phyloP scores from a whole-genome alignment of 495 filamentous ascomycete species.

The Hypoxylon crocopeplum region DNA sequence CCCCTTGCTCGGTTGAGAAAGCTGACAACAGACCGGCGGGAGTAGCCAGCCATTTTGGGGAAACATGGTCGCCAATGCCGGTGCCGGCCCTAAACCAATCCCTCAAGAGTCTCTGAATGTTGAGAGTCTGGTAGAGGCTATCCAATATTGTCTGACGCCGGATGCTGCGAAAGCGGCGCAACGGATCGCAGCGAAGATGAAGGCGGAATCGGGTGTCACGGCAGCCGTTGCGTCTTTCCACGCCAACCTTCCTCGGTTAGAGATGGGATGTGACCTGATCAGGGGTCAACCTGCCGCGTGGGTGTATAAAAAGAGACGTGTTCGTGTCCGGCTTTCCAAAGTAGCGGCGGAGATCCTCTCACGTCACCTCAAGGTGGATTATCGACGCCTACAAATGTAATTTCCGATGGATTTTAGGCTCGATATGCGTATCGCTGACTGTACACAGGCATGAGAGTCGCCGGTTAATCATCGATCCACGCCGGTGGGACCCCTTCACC shows the following conservation, averaged over 20 bases:
- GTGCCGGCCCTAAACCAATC: not conserved
- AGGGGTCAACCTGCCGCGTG: slow-evolving; percentile 43
- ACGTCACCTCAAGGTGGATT: not conserved
- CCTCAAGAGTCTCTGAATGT: not conserved
- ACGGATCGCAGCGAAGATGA: slow-evolving; percentile 50
- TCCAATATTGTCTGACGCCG: slow-evolving; percentile 31
- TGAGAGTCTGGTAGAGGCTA: not conserved
- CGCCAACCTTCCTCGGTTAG: slow-evolving; percentile 53
- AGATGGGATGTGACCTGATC: slow-evolving; percentile 56
- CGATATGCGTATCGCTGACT: not conserved
- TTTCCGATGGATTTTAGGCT: not conserved
- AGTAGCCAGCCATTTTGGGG: not conserved
- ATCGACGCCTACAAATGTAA: not conserved
- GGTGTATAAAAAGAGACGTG: not conserved
- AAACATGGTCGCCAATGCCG: not conserved
- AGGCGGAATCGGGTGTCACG: slow-evolving; percentile 31
- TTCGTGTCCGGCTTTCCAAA: not conserved
- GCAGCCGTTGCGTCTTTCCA: slow-evolving; percentile 22
- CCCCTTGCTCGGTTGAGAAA: not conserved
- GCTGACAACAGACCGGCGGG: not conserved
- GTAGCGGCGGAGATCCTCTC: not conserved
- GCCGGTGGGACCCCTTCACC: not conserved
- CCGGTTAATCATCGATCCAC: no score
- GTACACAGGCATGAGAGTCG: no score
- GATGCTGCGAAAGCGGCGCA: slow-evolving; percentile 50